A percentile compares a stretch with the other conserved stretches of the same genome.
Evolutionary conservation across 148 eudicot genomes (phyloP).

Genomic region (Rhododendron vialii): DNA sequence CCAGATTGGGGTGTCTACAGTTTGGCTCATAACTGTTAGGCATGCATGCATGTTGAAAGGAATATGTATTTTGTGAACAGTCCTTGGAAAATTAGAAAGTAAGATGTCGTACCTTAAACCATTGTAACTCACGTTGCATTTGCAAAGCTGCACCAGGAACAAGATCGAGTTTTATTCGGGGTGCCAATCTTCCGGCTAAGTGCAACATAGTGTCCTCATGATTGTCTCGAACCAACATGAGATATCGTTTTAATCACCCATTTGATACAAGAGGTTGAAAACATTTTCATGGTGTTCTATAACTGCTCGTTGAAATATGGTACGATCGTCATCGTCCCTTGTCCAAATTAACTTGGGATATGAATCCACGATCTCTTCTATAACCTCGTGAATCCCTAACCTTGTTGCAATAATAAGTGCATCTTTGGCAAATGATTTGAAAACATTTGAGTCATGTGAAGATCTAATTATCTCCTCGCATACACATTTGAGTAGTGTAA

Average conservation of each 20-base stretch:
- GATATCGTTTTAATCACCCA: no score
- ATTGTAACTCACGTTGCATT: background rate
- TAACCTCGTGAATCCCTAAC: background rate
- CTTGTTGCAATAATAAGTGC: background rate
- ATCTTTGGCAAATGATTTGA: background rate
- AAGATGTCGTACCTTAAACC: background rate
- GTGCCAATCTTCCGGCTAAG: background rate
- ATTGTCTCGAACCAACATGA: background rate
- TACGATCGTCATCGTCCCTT: background rate
- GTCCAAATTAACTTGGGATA: background rate
- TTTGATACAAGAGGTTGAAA: background rate
- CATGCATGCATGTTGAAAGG: no score
- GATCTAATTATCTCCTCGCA: no score
- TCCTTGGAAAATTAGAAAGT: no score
- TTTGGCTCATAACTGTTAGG: no score
- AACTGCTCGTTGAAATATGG: background rate
- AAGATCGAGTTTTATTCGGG: background rate
- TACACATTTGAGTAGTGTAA: no score
- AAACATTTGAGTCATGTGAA: no score
- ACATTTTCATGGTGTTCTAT: background rate
- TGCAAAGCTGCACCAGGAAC: background rate
- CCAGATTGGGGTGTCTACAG: no score
- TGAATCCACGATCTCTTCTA: background rate
- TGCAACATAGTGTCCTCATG: background rate
- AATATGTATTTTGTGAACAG: no score